Base-by-base conservation (phyloP, 1,284 basidiomycete species). In the Heterobasidion irregulare region DNA sequence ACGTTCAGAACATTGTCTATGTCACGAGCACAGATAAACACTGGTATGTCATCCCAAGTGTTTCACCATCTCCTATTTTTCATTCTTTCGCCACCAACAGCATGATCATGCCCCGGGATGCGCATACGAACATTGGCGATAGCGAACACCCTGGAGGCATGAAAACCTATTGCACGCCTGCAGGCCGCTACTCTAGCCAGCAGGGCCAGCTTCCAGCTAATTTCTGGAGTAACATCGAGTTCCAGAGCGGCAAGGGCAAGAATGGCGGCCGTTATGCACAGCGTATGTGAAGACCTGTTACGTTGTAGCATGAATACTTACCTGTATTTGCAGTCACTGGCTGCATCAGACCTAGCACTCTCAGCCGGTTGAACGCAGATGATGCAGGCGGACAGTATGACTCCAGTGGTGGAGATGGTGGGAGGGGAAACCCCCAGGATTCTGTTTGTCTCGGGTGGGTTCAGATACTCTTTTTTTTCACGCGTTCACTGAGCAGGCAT, bases 311-410 rank as follows among this genome's bases (percentile, higher is more conserved):
- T 33, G 32, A 13, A 36, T 41, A 15, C 15, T 53, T 34, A 36
- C 35, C 33, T 15, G 8, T 13, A 15, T 15, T 15, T 8, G 13
- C 48, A 79, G 77, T 79, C 47, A 79, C 78, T 2, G 77, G 78
- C 1, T 79, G 77, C 57, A 79, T 79, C 51, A 65, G 68, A 45
- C 71, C 77, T 0, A 65, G 62, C 32, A 64, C 65, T 32, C 63
- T 78, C 33, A 66, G 67, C 55, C 67, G 73, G 6, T 63, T 79
- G 9, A 77, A 77, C 59, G 61, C 70, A 0, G 61, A 62, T 47
- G 78, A 79, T 62, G 67, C 58, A 8, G 77, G 77, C 33, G 78
- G 76, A 15, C 76, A 78, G 58, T 79, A 79, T 59, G 76, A 78
- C 63, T 78, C 75, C n/a, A 76, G 70, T 55, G 78, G 78, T 19